Conservation (phyloP, 192 early-diverging fungal species). For the Lunasporangiospora selenospora region DNA sequence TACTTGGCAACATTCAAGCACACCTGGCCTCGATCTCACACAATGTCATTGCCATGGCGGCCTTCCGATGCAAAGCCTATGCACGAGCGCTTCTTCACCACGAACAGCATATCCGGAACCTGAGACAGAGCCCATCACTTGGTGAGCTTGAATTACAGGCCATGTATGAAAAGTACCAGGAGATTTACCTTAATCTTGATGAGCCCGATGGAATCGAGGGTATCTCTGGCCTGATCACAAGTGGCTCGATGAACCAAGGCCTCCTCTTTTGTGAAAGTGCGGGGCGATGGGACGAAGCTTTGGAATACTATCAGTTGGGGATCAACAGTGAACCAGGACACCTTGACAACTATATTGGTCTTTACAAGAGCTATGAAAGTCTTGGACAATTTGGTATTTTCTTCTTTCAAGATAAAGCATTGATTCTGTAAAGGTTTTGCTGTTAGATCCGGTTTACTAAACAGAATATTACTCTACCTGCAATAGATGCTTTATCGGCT, state of each 20-base stretch:
- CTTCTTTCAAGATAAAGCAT: background rate
- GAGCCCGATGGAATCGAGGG: conserved; percentile 78
- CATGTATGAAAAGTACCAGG: conserved; percentile 59
- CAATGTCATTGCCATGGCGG: conserved; percentile 64
- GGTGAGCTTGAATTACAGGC: conserved; percentile 13
- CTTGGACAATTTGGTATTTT: conserved; percentile 71
- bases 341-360: conserved; percentile 58
- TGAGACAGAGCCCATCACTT: conserved; percentile 14
- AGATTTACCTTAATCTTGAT: conserved; percentile 70
- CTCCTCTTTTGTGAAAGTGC: conserved; percentile 67
- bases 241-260: conserved; percentile 66
- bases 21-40: conserved; percentile 69
- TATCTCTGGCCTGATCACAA: conserved; percentile 57
- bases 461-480: no score
- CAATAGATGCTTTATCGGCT: conserved; percentile 23
- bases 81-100: conserved; percentile 74
- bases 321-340: conserved; percentile 53
- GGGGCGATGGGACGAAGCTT: conserved; percentile 70
- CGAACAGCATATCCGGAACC: conserved; percentile 66
- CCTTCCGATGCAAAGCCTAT: conserved; percentile 66
- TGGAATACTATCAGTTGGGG: conserved; percentile 66
- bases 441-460: no score
- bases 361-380: conserved; percentile 73
- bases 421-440: no score
- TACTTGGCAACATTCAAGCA: conserved; percentile 39